phyloP scores from a whole-genome alignment of 2,329 filamentous ascomycete species.

The Aspergillus hiratsukae region DNA sequence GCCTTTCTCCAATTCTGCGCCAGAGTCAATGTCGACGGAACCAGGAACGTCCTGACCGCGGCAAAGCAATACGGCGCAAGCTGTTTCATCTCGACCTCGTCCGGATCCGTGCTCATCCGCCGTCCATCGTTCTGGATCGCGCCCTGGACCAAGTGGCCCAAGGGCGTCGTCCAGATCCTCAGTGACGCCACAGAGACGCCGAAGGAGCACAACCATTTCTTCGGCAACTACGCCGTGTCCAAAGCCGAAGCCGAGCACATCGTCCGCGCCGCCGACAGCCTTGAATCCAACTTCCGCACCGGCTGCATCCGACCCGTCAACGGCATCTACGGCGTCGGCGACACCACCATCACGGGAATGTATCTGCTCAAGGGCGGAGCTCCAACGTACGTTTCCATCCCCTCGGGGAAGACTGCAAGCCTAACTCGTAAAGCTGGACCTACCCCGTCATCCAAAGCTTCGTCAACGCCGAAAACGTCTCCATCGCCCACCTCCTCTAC shows the following conservation, averaged over 20 bases:
- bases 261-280: conserved; percentile 44
- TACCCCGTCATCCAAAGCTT: conserved; percentile 47
- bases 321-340: conserved; percentile 49
- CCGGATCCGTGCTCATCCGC: conserved; percentile 44
- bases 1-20: conserved; percentile 44
- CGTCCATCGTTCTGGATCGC: conserved; percentile 42
- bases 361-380: conserved; percentile 37
- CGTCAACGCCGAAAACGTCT: conserved; percentile 50
- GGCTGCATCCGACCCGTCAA: conserved; percentile 53
- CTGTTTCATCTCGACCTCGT: conserved; percentile 52
- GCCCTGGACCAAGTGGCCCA: conserved; percentile 42
- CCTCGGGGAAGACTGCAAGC: neutral
- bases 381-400: conserved; percentile 26
- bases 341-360: conserved; percentile 34
- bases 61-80: conserved; percentile 46
- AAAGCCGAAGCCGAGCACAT: conserved; percentile 52
- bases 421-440: conserved; percentile 36
- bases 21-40: conserved; percentile 50
- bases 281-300: conserved; percentile 44
- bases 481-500: conserved; percentile 51
- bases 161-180: conserved; percentile 43
- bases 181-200: conserved; percentile 41
- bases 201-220: conserved; percentile 42
- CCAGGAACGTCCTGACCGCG: conserved; percentile 46
- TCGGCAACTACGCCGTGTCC: conserved; percentile 46